These are phyloP conservation scores for Parasitella parasitica DNA, from an alignment of 371 early-diverging fungal species.

Conservation along the genomic window DNA sequence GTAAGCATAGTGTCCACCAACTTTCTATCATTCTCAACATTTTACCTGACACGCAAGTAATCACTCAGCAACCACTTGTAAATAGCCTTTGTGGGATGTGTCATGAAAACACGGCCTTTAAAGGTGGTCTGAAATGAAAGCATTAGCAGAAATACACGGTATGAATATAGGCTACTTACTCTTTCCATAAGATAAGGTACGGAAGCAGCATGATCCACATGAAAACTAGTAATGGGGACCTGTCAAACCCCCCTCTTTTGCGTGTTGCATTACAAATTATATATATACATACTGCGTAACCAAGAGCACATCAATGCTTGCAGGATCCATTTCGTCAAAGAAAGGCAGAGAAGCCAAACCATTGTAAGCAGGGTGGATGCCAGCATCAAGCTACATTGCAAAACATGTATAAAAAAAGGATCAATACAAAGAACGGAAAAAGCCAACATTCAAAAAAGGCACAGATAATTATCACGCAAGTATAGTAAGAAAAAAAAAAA, in stretches of 20 bases:
- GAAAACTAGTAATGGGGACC: conserved; percentile 78
- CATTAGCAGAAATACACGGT: neutral
- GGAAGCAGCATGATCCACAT: conserved; percentile 99
- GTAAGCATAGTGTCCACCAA: too few relatives aligned
- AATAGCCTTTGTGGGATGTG: conserved; percentile 99
- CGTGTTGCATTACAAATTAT: neutral
- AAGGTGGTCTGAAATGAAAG: conserved; percentile 80
- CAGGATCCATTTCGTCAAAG: conserved; percentile 97
- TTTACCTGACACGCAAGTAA: conserved; percentile 91
- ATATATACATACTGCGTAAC: conserved; percentile 86
- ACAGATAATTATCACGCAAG: conserved; percentile 11
- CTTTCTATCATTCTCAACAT: neutral
- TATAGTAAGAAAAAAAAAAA: too few relatives aligned
- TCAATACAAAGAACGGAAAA: conserved; percentile 5
- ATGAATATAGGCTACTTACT: conserved; percentile 36
- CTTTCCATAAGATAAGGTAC: conserved; percentile 99
- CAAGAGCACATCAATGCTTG: conserved; percentile 91
- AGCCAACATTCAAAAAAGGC: neutral
- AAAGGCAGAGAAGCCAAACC: conserved; percentile 98
- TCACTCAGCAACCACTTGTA: conserved; percentile 98
- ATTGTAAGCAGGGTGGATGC: conserved; percentile 98
- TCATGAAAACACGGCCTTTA: conserved; percentile 99
- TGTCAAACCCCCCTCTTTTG: neutral
- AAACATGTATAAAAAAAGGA: conserved; percentile 18
- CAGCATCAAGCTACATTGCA: conserved; percentile 90